phyloP scores from a whole-genome alignment of 75 land plant species.

The Cupressus sempervirens region DNA sequence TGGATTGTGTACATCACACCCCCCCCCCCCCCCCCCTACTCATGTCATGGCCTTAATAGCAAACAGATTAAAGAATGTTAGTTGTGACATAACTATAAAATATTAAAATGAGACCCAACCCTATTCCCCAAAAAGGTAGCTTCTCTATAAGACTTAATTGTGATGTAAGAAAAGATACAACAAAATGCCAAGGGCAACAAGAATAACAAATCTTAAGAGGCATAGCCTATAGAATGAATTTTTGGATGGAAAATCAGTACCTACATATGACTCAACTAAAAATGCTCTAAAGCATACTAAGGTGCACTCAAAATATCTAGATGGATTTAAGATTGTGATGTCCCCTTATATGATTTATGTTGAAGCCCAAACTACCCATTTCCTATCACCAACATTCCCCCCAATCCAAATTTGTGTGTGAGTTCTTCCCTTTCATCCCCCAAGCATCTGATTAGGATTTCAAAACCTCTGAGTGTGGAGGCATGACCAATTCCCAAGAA shows the following conservation, averaged over 20 bases:
- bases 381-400: no score
- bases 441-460: no score
- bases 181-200: neutral
- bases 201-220: neutral
- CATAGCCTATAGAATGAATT: neutral
- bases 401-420: no score
- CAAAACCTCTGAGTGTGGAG: no score
- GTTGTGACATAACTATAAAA: neutral
- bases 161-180: neutral
- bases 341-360: no score
- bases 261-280: neutral
- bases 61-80: neutral
- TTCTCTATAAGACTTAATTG: neutral
- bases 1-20: neutral
- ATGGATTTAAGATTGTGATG: neutral
- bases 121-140: no score
- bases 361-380: no score
- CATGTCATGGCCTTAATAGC: neutral
- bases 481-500: no score
- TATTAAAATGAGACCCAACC: neutral
- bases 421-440: no score
- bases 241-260: neutral
- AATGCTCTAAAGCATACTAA: neutral
- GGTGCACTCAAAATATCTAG: neutral
- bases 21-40: neutral